These are phyloP conservation scores for Citrus sp. DNA, from an alignment of 345 rosid genomes.

Conservation along the genomic window DNA sequence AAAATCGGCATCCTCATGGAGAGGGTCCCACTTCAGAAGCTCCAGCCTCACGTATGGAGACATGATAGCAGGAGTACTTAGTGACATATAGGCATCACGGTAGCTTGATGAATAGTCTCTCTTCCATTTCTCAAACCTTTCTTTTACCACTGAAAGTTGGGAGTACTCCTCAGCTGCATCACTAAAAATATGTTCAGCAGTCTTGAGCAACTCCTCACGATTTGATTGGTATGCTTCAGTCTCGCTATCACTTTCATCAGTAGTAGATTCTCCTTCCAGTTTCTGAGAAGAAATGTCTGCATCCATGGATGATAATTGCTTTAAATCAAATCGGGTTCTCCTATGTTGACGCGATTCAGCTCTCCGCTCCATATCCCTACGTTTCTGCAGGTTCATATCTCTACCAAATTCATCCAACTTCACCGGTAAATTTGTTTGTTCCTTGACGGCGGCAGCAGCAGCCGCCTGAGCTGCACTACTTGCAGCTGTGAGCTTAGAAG, in stretches of 20 bases:
- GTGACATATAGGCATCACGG: slow-evolving; percentile 88
- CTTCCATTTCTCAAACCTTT: slow-evolving; percentile 84
- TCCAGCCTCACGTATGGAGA: slow-evolving; percentile 92
- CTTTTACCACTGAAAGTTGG: slow-evolving; percentile 73
- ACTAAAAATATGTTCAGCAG: slow-evolving; percentile 77
- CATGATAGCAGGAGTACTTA: slow-evolving; percentile 79
- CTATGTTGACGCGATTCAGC: slow-evolving; percentile 78
- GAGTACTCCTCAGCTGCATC: slow-evolving; percentile 94
- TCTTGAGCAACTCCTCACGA: slow-evolving; percentile 59
- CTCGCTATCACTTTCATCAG: slow-evolving; percentile 96
- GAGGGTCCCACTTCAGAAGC: slow-evolving; percentile 93
- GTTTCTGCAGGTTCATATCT: slow-evolving; percentile 82
- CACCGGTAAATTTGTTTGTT: slow-evolving; percentile 53
- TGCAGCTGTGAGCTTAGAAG: slow-evolving; percentile 61
- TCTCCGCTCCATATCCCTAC: slow-evolving; percentile 71
- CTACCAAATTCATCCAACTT: slow-evolving; percentile 96
- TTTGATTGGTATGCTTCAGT: slow-evolving; percentile 70
- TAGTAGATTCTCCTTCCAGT: slow-evolving; percentile 95
- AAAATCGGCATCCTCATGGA: slow-evolving; percentile 72
- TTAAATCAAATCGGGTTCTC: slow-evolving; percentile 68
- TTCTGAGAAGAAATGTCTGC: slow-evolving; percentile 51
- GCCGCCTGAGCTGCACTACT: slow-evolving; percentile 78
- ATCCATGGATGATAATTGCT: slow-evolving; percentile 67
- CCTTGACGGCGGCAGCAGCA: slow-evolving; percentile 52
- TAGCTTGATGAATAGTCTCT: slow-evolving; percentile 68